Evolutionary conservation across 805 yeast species (phyloP).

Genomic region (Sungouiozyma ichnusensis): DNA sequence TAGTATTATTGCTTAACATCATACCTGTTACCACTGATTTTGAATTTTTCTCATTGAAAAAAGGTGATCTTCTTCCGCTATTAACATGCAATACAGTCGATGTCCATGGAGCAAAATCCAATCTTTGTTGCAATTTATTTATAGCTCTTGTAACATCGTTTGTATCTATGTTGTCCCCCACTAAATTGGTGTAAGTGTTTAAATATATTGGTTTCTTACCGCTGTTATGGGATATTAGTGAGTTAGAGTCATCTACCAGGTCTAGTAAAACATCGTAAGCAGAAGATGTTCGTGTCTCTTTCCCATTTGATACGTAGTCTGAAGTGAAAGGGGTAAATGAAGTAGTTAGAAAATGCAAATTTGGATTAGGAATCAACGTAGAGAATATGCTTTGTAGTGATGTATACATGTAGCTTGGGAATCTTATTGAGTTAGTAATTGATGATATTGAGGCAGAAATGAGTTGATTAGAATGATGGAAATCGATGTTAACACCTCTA

Average conservation of each 20-base stretch:
- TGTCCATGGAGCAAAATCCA: constrained; percentile 79
- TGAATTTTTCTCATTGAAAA: constrained; percentile 16
- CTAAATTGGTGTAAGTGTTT: constrained; percentile 59
- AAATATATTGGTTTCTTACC: constrained; percentile 43
- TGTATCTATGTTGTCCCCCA: constrained; percentile 48
- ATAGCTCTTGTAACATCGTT: constrained; percentile 62
- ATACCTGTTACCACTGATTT: constrained; percentile 59
- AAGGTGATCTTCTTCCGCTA: constrained; percentile 64
- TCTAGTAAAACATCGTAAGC: constrained; percentile 82
- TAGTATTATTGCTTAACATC: constrained; percentile 74
- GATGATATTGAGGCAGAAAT: constrained; percentile 79
- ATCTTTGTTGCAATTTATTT: constrained; percentile 50
- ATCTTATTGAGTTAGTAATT: constrained; percentile 76
- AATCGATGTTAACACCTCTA: constrained; percentile 50
- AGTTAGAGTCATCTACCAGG: constrained; percentile 63
- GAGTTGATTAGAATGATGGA: constrained; percentile 71
- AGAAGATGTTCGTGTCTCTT: constrained; percentile 50
- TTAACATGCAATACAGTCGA: constrained; percentile 72
- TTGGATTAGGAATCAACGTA: constrained; percentile 77
- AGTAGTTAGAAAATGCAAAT: constrained; percentile 63
- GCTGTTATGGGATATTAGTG: constrained; percentile 47
- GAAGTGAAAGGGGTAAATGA: constrained; percentile 70
- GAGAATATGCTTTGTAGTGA: constrained; percentile 75
- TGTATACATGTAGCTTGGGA: constrained; percentile 85
- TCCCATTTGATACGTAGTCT: constrained; percentile 51